These are phyloP conservation scores for Arthromyces matolae DNA, from an alignment of 768 basidiomycete genomes.

Conservation along the genomic window DNA sequence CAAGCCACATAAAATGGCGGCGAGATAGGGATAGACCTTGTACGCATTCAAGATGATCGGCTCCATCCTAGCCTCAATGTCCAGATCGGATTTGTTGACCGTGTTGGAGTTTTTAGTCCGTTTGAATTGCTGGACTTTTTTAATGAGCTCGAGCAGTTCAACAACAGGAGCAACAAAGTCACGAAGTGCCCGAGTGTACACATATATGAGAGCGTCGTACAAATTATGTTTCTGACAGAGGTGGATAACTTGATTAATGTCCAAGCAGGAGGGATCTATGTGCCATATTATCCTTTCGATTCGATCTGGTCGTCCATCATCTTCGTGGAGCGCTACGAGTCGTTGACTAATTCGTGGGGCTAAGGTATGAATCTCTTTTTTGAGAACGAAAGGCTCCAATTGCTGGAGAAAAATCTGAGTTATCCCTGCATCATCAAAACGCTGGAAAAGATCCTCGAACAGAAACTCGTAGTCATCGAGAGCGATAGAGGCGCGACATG, in stretches of 20 bases:
- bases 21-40: constrained; percentile 89
- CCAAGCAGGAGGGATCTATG: constrained; percentile 85
- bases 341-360: constrained; percentile 88
- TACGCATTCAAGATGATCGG: constrained; percentile 70
- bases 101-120: constrained; percentile 26
- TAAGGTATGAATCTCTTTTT: constrained; percentile 64
- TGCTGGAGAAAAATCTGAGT: constrained; percentile 77
- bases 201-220: constrained; percentile 92
- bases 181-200: constrained; percentile 82
- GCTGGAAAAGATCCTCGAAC: constrained; percentile 91
- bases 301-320: constrained; percentile 62
- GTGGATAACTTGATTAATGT: constrained; percentile 87
- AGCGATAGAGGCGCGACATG: constrained; percentile 75
- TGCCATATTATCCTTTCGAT: constrained; percentile 95
- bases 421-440: constrained; percentile 83
- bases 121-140: constrained; percentile 58
- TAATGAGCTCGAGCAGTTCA: constrained; percentile 75
- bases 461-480: constrained; percentile 81
- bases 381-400: constrained; percentile 79
- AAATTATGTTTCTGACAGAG: constrained; percentile 81
- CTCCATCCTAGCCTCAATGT: constrained; percentile 43
- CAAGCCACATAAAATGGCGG: constrained; percentile 74
- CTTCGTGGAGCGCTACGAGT: constrained; percentile 75
- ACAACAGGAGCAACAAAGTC: constrained; percentile 91
- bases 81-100: constrained; percentile 25